A percentile compares a stretch with the other conserved stretches of the same genome.
Evolutionary conservation across 2,329 filamentous ascomycete genomes (phyloP).

Genomic region (Furcasterigmium furcatum): DNA sequence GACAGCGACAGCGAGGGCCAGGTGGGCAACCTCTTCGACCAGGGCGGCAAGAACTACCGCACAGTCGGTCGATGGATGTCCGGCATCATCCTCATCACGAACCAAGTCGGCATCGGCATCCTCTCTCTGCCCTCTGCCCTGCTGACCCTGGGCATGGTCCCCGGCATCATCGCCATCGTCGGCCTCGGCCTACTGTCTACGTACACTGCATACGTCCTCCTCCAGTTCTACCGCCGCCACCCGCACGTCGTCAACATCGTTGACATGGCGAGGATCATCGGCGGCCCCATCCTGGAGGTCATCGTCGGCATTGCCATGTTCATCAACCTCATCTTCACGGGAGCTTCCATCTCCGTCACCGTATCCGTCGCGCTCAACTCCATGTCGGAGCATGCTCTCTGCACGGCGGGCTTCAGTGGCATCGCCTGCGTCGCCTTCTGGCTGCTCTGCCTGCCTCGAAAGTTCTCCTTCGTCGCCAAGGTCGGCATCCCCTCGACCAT

Average conservation of each 20-base stretch:
- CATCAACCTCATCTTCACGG: conserved; percentile 70
- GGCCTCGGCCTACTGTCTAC: conserved; percentile 64
- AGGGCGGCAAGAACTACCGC: conserved; percentile 26
- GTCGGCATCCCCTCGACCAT: conserved; percentile 27
- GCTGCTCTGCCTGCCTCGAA: conserved; percentile 63
- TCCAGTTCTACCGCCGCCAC: conserved; percentile 67
- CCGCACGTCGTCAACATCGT: conserved; percentile 69
- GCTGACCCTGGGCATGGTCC: conserved; percentile 63
- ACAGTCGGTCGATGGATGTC: conserved; percentile 30
- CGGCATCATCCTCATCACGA: conserved; percentile 25
- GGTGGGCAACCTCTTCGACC: conserved; percentile 20
- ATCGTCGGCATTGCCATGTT: conserved; percentile 57
- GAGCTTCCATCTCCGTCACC: conserved; percentile 63
- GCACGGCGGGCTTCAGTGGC: conserved; percentile 64
- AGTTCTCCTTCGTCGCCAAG: conserved; percentile 44
- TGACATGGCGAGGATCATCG: conserved; percentile 60
- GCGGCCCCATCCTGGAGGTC: conserved; percentile 21
- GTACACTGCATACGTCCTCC: conserved; percentile 44
- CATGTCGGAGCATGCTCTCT: conserved; percentile 57
- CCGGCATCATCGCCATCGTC: conserved; percentile 65
- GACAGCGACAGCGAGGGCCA: conserved; percentile 1
- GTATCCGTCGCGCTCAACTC: conserved; percentile 69
- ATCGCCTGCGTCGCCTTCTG: conserved; percentile 61
- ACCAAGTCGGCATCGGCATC: conserved; percentile 33
- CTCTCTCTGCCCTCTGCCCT: conserved; percentile 73